Evolutionary conservation across 805 yeast species (phyloP).

Genomic region (Clavispora carvajalis): DNA sequence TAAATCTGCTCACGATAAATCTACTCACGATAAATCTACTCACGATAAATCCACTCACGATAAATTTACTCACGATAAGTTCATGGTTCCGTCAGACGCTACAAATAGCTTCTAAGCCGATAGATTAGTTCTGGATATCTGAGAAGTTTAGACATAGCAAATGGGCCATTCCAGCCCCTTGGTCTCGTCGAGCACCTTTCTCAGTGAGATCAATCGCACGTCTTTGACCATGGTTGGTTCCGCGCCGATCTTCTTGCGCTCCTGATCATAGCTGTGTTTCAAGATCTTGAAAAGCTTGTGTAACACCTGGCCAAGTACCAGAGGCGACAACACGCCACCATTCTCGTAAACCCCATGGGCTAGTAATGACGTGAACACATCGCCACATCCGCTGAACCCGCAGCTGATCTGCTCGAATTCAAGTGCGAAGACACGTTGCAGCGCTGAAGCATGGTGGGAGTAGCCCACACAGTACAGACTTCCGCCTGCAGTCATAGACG

Average conservation of each 20-base stretch:
- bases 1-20: too few relatives aligned
- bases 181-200: slow-evolving; percentile 19
- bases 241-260: slow-evolving; percentile 8
- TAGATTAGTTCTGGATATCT: too few relatives aligned
- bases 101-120: too few relatives aligned
- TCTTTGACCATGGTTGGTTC: slow-evolving; percentile 27
- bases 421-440: slow-evolving; percentile 23
- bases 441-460: slow-evolving; percentile 4
- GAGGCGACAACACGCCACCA: slow-evolving; percentile 17
- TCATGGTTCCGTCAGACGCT: too few relatives aligned
- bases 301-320: slow-evolving; percentile 22
- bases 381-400: slow-evolving; percentile 70
- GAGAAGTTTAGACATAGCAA: not conserved
- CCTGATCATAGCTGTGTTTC: slow-evolving; percentile 21
- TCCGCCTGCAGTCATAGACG: slow-evolving; percentile 44
- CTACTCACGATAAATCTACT: too few relatives aligned
- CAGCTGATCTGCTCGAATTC: slow-evolving; percentile 50
- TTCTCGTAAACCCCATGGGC: slow-evolving; percentile 42
- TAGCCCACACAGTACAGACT: slow-evolving; percentile 39
- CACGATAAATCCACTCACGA: too few relatives aligned
- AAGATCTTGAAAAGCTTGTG: slow-evolving; percentile 25
- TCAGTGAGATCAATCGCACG: slow-evolving; percentile 33
- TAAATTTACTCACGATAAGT: too few relatives aligned
- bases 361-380: slow-evolving; percentile 59
- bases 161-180: slow-evolving; percentile 5